Evolutionary conservation across 2,329 filamentous ascomycete species (phyloP), one percentile per base, ranked within the genome.

Genomic region (Escovopsis sp.): DNA sequence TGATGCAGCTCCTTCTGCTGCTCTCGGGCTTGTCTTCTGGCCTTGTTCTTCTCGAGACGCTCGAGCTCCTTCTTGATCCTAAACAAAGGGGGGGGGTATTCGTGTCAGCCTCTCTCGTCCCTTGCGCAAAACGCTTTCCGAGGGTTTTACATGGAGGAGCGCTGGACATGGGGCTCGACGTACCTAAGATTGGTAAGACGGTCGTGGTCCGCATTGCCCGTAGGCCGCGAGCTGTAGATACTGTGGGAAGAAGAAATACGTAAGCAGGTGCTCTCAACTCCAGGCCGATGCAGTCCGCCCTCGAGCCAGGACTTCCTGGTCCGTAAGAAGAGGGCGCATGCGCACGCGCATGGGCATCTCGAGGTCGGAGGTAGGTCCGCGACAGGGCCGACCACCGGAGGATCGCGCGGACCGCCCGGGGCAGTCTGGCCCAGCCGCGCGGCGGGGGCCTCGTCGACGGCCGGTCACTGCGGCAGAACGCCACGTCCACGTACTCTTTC

Each of bases 21-120:
- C 59, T 96, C 89, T 55, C 89, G 86, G 47, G 85, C 85, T 55
- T 89, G 80, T 48, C 88, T 78, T 49, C 89, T 82, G 49, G 94
- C 88, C 52, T 86, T 86, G 67, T 96, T 98, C 55, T 88, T 84
- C 56, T 91, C 76, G 30, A 98, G 75, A 50, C 91, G 82, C 41
- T 78, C 78, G 42, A 93, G 74, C 60, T 96, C 89, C 51, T 62
- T 66, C 57, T 59, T 65, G 54, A 61, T 68, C 62, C 58, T 64
- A 39, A 10, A 10, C 2, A n/a, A n/a, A n/a, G 4, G n/a, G n/a
- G 36, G 23, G 18, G 18, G 11, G 18, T 11, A 15, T 15, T 15
- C 15, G 15, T 15, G 15, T 15, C 15, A 15, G 15, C 15, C 15
- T 15, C 15, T 15, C 15, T 15, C 15, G 15, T 15, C 15, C 15